These are phyloP conservation scores for Alternaria atra DNA, from an alignment of 2,329 filamentous ascomycete species.

Conservation along the genomic window DNA sequence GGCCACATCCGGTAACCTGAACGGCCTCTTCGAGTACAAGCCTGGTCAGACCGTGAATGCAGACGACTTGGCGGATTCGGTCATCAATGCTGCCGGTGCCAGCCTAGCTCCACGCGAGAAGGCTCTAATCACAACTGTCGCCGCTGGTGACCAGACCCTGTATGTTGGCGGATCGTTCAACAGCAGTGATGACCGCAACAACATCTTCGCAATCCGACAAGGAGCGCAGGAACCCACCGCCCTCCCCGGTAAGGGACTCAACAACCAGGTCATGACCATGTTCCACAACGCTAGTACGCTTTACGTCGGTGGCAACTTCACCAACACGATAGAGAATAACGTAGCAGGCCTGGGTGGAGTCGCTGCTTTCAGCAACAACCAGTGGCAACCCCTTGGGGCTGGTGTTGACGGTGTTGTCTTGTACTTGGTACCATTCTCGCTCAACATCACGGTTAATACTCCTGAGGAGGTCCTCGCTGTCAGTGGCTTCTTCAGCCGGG, in stretches of 20 bases:
- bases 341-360: constrained; percentile 75
- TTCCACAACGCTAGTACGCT: constrained; percentile 67
- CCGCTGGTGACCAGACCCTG: constrained; percentile 65
- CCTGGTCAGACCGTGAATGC: constrained; percentile 69
- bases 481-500: constrained; percentile 79
- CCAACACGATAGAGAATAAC: constrained; percentile 70
- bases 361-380: constrained; percentile 74
- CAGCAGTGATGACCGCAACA: constrained; percentile 65
- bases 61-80: constrained; percentile 73
- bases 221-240: constrained; percentile 67
- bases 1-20: constrained; percentile 80
- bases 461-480: constrained; percentile 80
- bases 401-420: constrained; percentile 84
- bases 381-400: constrained; percentile 82
- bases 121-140: constrained; percentile 76
- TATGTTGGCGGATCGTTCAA: constrained; percentile 90
- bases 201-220: constrained; percentile 76
- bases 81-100: constrained; percentile 78
- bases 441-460: constrained; percentile 77
- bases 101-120: constrained; percentile 66
- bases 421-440: constrained; percentile 75
- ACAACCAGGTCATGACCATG: constrained; percentile 78
- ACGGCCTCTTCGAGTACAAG: constrained; percentile 90
- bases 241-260: constrained; percentile 76
- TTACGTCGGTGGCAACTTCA: constrained; percentile 88